Base-by-base conservation (phyloP, 1,139 yeast genomes). In the Suhomyces anneliseae region DNA sequence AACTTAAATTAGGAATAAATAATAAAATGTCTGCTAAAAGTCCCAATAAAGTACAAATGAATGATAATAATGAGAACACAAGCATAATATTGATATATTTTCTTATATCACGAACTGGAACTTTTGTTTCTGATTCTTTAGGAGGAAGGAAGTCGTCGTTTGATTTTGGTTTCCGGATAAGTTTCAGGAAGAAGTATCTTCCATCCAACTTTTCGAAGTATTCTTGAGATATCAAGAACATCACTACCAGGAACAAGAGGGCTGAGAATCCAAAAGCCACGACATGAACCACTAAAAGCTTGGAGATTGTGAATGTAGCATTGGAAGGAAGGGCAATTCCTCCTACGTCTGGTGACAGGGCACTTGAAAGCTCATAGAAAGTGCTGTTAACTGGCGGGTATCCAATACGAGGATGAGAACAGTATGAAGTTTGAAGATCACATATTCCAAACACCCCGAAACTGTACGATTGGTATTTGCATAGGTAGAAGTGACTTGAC, bases 401-500 rank as follows among this genome's bases (percentile, higher is more conserved):
- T 1, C 80, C 80, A 24, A 75, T 70, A 14, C 53, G 50, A 0
- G 76, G 67, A 0, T 42, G 34, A 1, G 78, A 65, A 49, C 80
- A 75, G 4, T 50, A 45, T 10, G 57, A 49, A 8, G 56, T 51
- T 14, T 48, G 49, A 36, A 59, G 51, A 48, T 72, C 69, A 55
- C 80, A 75, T 33, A 74, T 54, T 2, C 80, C 80, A 58, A 74
- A 71, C 12, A 75, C 78, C 2, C 80, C 80, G 58, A 68, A 75
- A n/a, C 68, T 63, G 45, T 62, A 57, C 53, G 67, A 64, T 35
- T 62, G 60, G 52, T 61, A 70, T 24, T 55, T 54, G 15, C 75
- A 70, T 26, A 72, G 60, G 48, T 63, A 66, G 27, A 72, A 52
- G 33, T 57, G 53, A 31, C 58, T 53, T 46, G 41, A 55, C 38